These are phyloP conservation scores for Camellia oleifera DNA, from an alignment of 179 eudicot genomes.

Conservation along the genomic window DNA sequence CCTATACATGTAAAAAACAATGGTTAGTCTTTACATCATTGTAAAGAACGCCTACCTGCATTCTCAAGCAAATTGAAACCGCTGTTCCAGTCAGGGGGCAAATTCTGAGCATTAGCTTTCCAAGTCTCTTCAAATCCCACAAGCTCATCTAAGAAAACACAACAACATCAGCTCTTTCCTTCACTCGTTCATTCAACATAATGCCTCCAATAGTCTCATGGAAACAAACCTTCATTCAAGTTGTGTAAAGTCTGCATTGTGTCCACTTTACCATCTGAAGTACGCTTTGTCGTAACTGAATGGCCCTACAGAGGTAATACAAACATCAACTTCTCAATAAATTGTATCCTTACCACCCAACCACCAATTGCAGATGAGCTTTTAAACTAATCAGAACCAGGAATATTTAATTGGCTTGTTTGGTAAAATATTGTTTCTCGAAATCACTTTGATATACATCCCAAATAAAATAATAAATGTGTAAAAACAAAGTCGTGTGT, in stretches of 20 bases:
- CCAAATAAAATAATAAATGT: not conserved
- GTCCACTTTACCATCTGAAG: constrained; percentile 40
- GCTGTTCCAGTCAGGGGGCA: constrained; percentile 21
- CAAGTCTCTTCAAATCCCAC: constrained; percentile 39
- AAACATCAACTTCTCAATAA: not conserved
- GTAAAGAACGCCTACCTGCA: constrained; percentile 19
- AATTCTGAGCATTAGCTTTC: constrained; percentile 26
- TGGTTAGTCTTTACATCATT: not conserved
- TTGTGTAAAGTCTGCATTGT: constrained; percentile 52
- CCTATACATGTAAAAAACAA: not conserved
- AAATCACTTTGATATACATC: not conserved
- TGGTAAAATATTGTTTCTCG: not conserved
- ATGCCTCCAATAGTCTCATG: not conserved
- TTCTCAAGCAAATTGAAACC: constrained; percentile 25
- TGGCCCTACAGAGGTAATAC: constrained; percentile 33
- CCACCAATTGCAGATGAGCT: not conserved
- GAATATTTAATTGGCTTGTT: not conserved
- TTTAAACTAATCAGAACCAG: not conserved
- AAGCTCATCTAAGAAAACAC: constrained; percentile 23
- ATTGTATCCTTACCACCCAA: not conserved
- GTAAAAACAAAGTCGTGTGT: not conserved
- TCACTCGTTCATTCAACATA: not conserved
- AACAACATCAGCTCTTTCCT: not conserved
- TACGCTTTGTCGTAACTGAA: constrained; percentile 38
- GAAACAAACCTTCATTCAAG: constrained; percentile 43